These are phyloP conservation scores for Solanum chiquidenum DNA, from an alignment of 257 asterid genomes.

Conservation along the genomic window DNA sequence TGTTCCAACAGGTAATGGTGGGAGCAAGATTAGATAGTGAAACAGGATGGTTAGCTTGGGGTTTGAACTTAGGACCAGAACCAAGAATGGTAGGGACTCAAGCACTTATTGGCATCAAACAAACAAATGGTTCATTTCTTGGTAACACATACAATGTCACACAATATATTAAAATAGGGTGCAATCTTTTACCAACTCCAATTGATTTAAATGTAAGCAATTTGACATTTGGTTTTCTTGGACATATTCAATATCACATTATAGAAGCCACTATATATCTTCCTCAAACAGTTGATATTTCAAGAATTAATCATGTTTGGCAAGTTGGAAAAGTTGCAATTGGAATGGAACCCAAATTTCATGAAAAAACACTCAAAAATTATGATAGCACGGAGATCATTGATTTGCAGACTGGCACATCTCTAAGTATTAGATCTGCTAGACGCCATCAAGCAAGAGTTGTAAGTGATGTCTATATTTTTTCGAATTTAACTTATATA, in stretches of 20 bases:
- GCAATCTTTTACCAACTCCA: constrained; percentile 20
- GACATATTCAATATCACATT: background rate
- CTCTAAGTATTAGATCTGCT: background rate
- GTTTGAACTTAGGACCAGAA: constrained; percentile 39
- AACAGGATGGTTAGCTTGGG: constrained; percentile 71
- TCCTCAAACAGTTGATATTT: constrained; percentile 14
- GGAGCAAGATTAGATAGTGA: constrained; percentile 20
- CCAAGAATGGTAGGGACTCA: constrained; percentile 50
- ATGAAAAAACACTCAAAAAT: constrained; percentile 18
- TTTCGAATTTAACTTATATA: background rate
- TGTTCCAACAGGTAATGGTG: constrained; percentile 22
- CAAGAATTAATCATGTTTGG: constrained; percentile 34
- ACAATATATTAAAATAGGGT: constrained; percentile 20
- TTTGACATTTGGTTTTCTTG: background rate
- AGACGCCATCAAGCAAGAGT: constrained; percentile 15
- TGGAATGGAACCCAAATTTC: constrained; percentile 26
- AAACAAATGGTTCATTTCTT: background rate
- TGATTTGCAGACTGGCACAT: constrained; percentile 14
- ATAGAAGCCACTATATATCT: constrained; percentile 26
- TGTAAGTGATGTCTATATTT: constrained; percentile 16
- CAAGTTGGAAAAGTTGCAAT: constrained; percentile 26
- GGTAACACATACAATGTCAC: constrained; percentile 22
- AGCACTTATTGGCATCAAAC: constrained; percentile 49
- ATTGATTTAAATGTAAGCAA: constrained; percentile 16
- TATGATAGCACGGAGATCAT: constrained; percentile 24